Evolutionary conservation across 176 grass and related monocot species (phyloP), one percentile per base, ranked within the genome.

Genomic region (Stipa capillata): DNA sequence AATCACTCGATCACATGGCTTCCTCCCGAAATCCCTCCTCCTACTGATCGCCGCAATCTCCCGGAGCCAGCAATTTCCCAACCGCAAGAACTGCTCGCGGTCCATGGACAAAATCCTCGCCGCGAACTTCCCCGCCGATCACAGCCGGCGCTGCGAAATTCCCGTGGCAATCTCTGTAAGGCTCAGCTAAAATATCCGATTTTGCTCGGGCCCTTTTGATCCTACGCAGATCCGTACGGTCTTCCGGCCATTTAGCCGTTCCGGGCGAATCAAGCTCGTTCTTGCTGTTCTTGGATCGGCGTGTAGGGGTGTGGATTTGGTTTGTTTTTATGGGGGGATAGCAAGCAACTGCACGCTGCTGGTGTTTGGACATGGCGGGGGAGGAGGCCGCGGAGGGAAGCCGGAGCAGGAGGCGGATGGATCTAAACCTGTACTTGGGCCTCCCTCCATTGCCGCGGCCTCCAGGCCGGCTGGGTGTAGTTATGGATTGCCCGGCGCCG

Each of bases 341-440:
- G 37, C 16, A 41, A 80, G 47, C 11, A 39, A 20, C 31, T 68
- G 40, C 17, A n/a, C n/a, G n/a, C n/a, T 67, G 20, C 5, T 11
- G 17, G 7, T 35, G 10, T 6, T 24, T 2, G 42, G 56, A 50
- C 33, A 90, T 90, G 88, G 84, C 54, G 0, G 58, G 58, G 5
- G 36, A 75, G 40, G 84, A 71, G 52, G 36, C 47, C 25, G 36
- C 69, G 18, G 84, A 71, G 80, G 69, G 63, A 5, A 83, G 75
- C 62, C 52, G 28, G 54, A 70, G 71, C n/a, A 81, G 82, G 62
- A 52, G 71, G 33, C 52, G 62, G 34, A 84, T 85, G 76, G 94
- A 97, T 84, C 85, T 88, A 79, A 94, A 85, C 84, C 70, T 92
- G 42, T 97, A 92, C 48, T 62, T 84, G 29, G 76, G 86, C 43